phyloP scores from a whole-genome alignment of 345 rosid species.

The Kernera saxatilis region DNA sequence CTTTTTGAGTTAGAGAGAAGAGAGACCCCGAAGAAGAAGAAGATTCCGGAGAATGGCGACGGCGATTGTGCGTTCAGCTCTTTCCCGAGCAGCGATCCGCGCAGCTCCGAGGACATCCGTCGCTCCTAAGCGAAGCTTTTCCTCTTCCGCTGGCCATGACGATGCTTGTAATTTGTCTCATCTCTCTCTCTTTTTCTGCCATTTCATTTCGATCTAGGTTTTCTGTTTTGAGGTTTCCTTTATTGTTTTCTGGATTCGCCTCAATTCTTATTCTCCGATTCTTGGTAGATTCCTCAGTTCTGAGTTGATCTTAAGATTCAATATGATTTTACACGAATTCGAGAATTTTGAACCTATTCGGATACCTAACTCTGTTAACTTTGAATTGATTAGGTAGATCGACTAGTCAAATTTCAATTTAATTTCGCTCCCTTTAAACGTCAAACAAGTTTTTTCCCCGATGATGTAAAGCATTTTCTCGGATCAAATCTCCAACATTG shows the following conservation, averaged over 20 bases:
- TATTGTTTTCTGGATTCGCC: not conserved
- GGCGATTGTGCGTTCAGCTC: constrained; percentile 69
- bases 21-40: not conserved
- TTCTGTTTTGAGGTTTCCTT: not conserved
- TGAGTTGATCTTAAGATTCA: not conserved
- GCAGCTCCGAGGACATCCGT: constrained; percentile 46
- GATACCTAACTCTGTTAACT: not conserved
- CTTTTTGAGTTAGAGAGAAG: not conserved
- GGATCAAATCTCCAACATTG: not conserved
- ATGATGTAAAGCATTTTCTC: not conserved
- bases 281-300: not conserved
- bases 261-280: not conserved
- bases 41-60: constrained; percentile 44
- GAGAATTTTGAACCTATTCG: not conserved
- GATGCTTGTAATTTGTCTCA: constrained; percentile 52
- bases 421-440: not conserved
- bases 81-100: constrained; percentile 55
- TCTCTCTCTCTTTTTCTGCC: not conserved
- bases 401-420: not conserved
- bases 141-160: constrained; percentile 71
- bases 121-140: constrained; percentile 54
- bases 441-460: not conserved
- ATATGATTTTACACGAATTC: not conserved
- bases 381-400: not conserved
- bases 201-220: constrained; percentile 7